Evolutionary conservation across 2,329 filamentous ascomycete genomes (phyloP), one percentile per base, ranked within the genome.

Genomic region (Xylariomycetidae sp.): DNA sequence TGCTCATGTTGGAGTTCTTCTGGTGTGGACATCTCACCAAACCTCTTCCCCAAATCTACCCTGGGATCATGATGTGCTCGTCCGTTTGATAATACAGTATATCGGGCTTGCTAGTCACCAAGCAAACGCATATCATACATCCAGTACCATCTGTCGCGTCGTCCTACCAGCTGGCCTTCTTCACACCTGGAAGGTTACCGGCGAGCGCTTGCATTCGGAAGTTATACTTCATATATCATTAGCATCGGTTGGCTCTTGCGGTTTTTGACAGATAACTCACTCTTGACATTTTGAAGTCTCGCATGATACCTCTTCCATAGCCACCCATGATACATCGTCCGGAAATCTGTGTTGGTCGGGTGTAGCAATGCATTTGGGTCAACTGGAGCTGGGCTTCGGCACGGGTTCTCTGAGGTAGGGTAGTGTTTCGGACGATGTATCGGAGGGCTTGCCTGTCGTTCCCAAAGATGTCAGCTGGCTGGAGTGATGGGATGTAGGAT

Each of bases 281-380:
- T 67, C 90, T 76, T 38, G 82, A 80, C 73, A 98, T 75, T 63
- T 88, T 86, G 55, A 98, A 98, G 56, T 92, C 90, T 37, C 87
- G 79, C 46, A 96, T 72, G n/a, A 98, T 72, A 81, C 88, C 87
- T 48, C 87, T 75, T 13, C 82, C 82, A 59, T 86, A 88, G n/a
- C 92, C 92, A 46, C 88, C 88, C 58, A 90, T 75, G 33, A 94
- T 82, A 67, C 92, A 98, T 48, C 92, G 72, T 65, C 95, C 96
- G 60, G 83, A 81, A 60, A 98, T 89, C 70, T 95, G 89, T 31
- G 90, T 95, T 38, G 86, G 79, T 40, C 89, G 76, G 22, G 92
- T 96, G 65, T 96, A 96, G 69, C 78, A 80, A 68, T 95, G 89
- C 90, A 96, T 95, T 65, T 94, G 83, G 4, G 83, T 79, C 46